These are phyloP conservation scores for Phytophthora colocasiae DNA, from an alignment of 352 stramenopile genomes.

Conservation along the genomic window DNA sequence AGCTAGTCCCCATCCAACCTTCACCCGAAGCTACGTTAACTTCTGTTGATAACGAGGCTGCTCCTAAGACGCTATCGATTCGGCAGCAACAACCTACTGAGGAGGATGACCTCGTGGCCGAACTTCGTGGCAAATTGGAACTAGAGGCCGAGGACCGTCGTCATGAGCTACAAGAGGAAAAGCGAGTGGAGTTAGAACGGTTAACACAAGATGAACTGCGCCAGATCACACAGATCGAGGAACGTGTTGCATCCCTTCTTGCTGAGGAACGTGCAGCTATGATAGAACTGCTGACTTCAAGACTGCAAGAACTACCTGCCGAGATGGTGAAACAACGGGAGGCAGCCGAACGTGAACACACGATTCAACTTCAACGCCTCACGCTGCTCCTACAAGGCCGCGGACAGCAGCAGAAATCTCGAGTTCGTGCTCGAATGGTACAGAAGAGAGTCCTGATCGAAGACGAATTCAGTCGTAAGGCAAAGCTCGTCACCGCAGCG, in stretches of 20 bases:
- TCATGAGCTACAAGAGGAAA: slow-evolving; percentile 48
- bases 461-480: slow-evolving; percentile 59
- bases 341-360: slow-evolving; percentile 35
- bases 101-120: slow-evolving; percentile 48
- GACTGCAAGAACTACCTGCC: slow-evolving; percentile 17
- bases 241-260: slow-evolving; percentile 36
- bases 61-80: slow-evolving; percentile 11
- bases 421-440: slow-evolving; percentile 24
- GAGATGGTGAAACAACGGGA: slow-evolving; percentile 21
- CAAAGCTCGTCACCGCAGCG: slow-evolving; percentile 50
- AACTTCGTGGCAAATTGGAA: slow-evolving; percentile 55
- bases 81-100: slow-evolving; percentile 49
- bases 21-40: slow-evolving; percentile 9
- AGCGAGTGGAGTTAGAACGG: slow-evolving; percentile 36
- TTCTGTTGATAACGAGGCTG: slow-evolving; percentile 20
- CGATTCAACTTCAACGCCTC: slow-evolving; percentile 50
- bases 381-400: slow-evolving; percentile 58
- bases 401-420: slow-evolving; percentile 34
- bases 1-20: not conserved
- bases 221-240: slow-evolving; percentile 35
- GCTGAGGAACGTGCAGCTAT: slow-evolving; percentile 49
- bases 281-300: slow-evolving; percentile 34
- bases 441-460: slow-evolving; percentile 48
- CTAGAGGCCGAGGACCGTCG: slow-evolving; percentile 61
- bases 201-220: slow-evolving; percentile 33